A percentile compares a stretch with the other conserved stretches of the same genome.
These are phyloP conservation scores for Thelonectria olida DNA, from an alignment of 2,329 filamentous ascomycete genomes.

Conservation along the genomic window DNA sequence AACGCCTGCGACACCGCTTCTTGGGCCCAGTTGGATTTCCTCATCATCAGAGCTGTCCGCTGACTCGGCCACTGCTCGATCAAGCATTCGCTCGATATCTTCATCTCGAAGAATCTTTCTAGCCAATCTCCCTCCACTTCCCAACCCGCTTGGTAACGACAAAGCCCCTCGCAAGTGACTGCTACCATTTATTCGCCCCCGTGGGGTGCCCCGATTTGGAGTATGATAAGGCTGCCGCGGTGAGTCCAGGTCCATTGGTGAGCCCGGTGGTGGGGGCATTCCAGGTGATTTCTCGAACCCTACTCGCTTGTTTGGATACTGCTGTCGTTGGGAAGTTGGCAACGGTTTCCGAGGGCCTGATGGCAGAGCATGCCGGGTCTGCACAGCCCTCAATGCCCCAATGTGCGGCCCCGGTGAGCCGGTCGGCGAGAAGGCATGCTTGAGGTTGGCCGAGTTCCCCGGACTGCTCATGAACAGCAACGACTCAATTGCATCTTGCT, in stretches of 20 bases:
- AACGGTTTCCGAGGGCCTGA: constrained; percentile 61
- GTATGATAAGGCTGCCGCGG: constrained; percentile 42
- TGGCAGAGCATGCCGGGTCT: constrained; percentile 52
- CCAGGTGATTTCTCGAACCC: constrained; percentile 59
- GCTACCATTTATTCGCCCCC: constrained; percentile 54
- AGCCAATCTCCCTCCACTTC: constrained; percentile 48
- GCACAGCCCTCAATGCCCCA: constrained; percentile 24
- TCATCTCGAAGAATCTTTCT: constrained; percentile 58
- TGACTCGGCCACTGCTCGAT: constrained; percentile 58
- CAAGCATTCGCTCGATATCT: constrained; percentile 68
- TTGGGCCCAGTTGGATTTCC: constrained; percentile 61
- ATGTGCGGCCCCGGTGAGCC: constrained; percentile 46
- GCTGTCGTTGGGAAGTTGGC: constrained; percentile 57
- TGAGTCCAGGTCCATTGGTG: constrained; percentile 59
- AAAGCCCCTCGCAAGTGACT: constrained; percentile 52
- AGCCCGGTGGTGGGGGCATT: constrained; percentile 46
- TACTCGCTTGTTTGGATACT: constrained; percentile 53
- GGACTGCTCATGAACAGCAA: constrained; percentile 85
- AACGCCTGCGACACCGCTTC: constrained; percentile 40
- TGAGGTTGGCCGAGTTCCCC: constrained; percentile 73
- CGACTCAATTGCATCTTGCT: constrained; percentile 84
- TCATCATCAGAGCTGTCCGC: constrained; percentile 67
- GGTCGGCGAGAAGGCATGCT: constrained; percentile 60
- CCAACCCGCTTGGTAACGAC: constrained; percentile 60
- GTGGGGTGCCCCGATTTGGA: constrained; percentile 50